Percentiles rank a stretch among this genome's conserved stretches.
Conservation (phyloP, 2,329 filamentous ascomycete species). For the Cladobotryum mycophilum region DNA sequence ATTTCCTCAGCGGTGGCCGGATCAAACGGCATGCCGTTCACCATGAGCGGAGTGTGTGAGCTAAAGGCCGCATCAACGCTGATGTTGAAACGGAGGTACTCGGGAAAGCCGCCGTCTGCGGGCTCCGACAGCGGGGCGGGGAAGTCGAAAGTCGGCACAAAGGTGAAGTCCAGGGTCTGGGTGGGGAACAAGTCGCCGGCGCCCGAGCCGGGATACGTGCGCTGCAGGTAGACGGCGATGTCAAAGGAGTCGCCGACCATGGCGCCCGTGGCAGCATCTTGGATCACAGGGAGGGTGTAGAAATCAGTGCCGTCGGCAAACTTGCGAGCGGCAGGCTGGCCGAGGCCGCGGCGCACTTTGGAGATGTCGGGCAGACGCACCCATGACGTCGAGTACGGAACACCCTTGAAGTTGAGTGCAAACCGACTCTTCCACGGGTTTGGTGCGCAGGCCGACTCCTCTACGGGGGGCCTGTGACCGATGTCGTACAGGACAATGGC, state of each 20-base stretch:
- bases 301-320: constrained; percentile 51
- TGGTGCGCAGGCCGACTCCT: constrained; percentile 17
- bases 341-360: constrained; percentile 39
- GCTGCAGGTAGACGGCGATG: constrained; percentile 55
- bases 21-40: constrained; percentile 42
- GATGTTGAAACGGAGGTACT: constrained; percentile 46
- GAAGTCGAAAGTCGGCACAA: constrained; percentile 14
- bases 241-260: constrained; percentile 58
- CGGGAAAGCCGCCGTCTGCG: constrained; percentile 20
- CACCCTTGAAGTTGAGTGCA: constrained; percentile 37
- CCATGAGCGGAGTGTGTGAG: constrained; percentile 35
- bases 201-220: constrained; percentile 40
- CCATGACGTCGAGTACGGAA: constrained; percentile 37
- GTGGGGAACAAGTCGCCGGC: constrained; percentile 43
- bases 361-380: constrained; percentile 46
- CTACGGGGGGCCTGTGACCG: constrained; percentile 26
- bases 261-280: constrained; percentile 35
- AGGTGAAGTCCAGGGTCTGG: constrained; percentile 35
- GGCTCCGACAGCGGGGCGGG: constrained; percentile 33
- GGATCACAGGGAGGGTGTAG: constrained; percentile 54
- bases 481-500: constrained; percentile 38
- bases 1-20: constrained; percentile 37
- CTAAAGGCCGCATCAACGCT: constrained; percentile 50
- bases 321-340: constrained; percentile 44
- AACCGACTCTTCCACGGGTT: constrained; percentile 30